Conservation (phyloP, 148 eudicot genomes). For the Diospyros lotus region DNA sequence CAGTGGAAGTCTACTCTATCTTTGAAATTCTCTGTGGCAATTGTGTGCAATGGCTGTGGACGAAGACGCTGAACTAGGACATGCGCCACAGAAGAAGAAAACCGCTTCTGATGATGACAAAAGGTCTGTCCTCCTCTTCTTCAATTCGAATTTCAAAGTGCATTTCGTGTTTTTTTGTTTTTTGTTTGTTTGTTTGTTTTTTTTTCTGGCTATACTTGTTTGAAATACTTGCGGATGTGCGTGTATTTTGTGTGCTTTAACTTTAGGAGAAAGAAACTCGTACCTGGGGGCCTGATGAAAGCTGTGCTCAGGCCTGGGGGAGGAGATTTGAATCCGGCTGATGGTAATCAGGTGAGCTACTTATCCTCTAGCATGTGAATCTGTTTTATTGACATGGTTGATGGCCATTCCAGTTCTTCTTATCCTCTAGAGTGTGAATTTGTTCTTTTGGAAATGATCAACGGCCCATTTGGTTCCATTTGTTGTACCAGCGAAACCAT, state of each 20-base stretch:
- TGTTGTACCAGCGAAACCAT: no score
- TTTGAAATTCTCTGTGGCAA: not conserved
- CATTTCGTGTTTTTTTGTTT: not conserved
- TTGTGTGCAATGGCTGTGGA: slow-evolving; percentile 42
- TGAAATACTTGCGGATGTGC: not conserved
- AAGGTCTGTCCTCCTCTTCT: slow-evolving; percentile 33
- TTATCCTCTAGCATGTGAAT: not conserved
- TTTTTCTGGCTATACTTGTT: not conserved
- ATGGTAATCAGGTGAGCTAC: slow-evolving; percentile 80
- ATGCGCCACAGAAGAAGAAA: slow-evolving; percentile 45
- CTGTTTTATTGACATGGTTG: not conserved
- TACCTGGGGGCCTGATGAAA: slow-evolving; percentile 80
- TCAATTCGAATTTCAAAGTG: not conserved
- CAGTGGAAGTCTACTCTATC: not conserved
- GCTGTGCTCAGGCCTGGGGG: slow-evolving; percentile 79
- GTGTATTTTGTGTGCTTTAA: not conserved
- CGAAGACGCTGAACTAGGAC: slow-evolving; percentile 33
- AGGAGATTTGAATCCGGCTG: slow-evolving; percentile 64
- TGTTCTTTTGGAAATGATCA: not conserved
- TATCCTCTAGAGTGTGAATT: not conserved
- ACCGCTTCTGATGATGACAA: slow-evolving; percentile 63
- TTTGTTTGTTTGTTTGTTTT: not conserved
- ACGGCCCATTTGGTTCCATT: no score
- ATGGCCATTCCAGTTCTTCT: not conserved
- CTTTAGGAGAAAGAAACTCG: slow-evolving; percentile 68